phyloP scores from a whole-genome alignment of 495 filamentous ascomycete genomes.

The Articulospora tetracladia region DNA sequence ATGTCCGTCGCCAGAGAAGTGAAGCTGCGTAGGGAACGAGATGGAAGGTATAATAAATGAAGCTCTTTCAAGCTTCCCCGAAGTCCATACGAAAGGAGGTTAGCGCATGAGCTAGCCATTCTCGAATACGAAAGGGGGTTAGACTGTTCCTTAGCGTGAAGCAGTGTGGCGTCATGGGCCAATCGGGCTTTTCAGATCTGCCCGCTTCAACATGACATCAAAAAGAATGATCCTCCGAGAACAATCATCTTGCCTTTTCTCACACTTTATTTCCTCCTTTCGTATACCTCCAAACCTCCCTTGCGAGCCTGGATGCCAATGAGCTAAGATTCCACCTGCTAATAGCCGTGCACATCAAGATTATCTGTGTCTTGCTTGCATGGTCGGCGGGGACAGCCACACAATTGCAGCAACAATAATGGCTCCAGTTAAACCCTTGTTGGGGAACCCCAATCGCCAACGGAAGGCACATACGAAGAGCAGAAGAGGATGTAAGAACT shows the following conservation, averaged over 20 bases:
- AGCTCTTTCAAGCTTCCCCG: background rate
- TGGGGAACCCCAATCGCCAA: too few relatives aligned
- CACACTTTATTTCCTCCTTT: background rate
- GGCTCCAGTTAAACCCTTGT: background rate
- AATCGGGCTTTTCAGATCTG: background rate
- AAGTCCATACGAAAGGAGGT: background rate
- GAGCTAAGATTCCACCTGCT: too few relatives aligned
- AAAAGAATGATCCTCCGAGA: too few relatives aligned
- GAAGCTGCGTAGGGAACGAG: too few relatives aligned
- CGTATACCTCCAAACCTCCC: background rate
- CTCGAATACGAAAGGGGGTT: background rate
- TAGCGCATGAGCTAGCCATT: background rate
- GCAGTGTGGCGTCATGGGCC: too few relatives aligned
- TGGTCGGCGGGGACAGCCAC: background rate
- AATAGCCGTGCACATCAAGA: too few relatives aligned
- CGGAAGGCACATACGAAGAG: slow-evolving; percentile 40
- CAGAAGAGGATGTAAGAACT: slow-evolving; percentile 41
- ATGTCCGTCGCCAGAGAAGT: too few relatives aligned
- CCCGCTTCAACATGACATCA: background rate
- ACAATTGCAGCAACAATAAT: background rate
- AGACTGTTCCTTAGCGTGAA: background rate
- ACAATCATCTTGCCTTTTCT: background rate
- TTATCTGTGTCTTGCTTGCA: too few relatives aligned
- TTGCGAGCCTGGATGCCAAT: too few relatives aligned
- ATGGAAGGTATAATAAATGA: background rate